Percentiles rank a stretch among this genome's conserved stretches.
Conservation (phyloP, 2,329 filamentous ascomycete species). For the Westerdykella aurantiaca region DNA sequence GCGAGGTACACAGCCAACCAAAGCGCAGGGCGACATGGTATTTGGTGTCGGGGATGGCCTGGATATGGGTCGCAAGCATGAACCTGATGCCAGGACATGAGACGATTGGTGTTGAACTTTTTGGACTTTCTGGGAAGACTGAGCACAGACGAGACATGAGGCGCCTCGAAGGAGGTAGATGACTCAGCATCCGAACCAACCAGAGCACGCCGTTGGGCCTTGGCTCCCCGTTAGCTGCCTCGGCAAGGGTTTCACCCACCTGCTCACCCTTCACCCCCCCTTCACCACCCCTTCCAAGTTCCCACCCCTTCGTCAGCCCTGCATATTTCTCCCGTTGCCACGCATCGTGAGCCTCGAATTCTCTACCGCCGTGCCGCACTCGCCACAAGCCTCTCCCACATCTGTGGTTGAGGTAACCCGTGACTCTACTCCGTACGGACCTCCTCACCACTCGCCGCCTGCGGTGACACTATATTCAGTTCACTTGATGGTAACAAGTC, state of each 20-base stretch:
- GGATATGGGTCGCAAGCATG: conserved; percentile 18
- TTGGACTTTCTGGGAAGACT: conserved; percentile 1
- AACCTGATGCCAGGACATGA: conserved; percentile 24
- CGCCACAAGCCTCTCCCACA: too few relatives aligned
- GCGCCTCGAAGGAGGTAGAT: conserved; percentile 10
- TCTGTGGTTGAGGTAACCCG: too few relatives aligned
- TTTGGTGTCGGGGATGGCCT: conserved; percentile 3
- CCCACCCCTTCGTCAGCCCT: too few relatives aligned
- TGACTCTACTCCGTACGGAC: too few relatives aligned
- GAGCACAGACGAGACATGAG: conserved; percentile 19
- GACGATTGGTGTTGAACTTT: conserved; percentile 36
- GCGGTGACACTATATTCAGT: too few relatives aligned
- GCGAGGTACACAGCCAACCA: conserved; percentile 19
- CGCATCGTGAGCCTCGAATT: too few relatives aligned
- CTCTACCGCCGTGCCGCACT: too few relatives aligned
- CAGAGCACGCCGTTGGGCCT: neutral
- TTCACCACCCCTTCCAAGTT: too few relatives aligned
- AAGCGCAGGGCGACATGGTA: conserved; percentile 11
- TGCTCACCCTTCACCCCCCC: too few relatives aligned
- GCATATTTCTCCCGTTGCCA: too few relatives aligned
- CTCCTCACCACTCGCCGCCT: too few relatives aligned
- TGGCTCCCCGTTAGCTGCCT: neutral
- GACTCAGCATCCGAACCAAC: conserved; percentile 8
- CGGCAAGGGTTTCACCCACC: neutral
- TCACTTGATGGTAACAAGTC: too few relatives aligned